phyloP scores from a whole-genome alignment of 257 asterid species.

The Scutellaria galericulata region DNA sequence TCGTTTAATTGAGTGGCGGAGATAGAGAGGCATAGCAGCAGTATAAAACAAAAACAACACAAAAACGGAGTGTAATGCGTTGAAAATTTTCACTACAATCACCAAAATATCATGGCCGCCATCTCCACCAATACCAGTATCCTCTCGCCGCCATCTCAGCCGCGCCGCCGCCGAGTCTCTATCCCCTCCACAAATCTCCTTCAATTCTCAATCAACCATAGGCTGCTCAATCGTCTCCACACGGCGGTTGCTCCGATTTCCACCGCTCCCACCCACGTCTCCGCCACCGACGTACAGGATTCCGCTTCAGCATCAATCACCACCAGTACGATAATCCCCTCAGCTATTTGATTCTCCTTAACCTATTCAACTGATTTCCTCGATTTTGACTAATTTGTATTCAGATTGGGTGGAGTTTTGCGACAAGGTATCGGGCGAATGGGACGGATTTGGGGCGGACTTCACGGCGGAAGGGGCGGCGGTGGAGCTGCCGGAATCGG shows the following conservation, averaged over 20 bases:
- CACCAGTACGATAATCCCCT: constrained; percentile 15
- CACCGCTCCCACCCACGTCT: constrained; percentile 15
- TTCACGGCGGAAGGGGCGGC: constrained; percentile 71
- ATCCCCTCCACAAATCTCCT: constrained; percentile 28
- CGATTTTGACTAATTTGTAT: neutral
- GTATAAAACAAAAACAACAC: no score
- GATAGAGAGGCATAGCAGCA: no score
- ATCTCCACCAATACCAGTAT: constrained; percentile 38
- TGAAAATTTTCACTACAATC: neutral
- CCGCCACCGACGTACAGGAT: constrained; percentile 31
- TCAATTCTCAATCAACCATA: constrained; percentile 17
- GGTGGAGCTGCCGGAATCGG: constrained; percentile 73
- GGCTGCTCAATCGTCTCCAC: neutral
- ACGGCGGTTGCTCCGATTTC: constrained; percentile 31
- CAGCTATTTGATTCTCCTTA: neutral
- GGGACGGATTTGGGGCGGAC: constrained; percentile 96
- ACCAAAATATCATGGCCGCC: constrained; percentile 38
- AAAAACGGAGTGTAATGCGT: no score
- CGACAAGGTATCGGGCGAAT: constrained; percentile 79
- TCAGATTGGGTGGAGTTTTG: constrained; percentile 68
- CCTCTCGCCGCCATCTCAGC: constrained; percentile 32
- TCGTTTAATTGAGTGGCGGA: no score
- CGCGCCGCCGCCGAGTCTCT: constrained; percentile 15
- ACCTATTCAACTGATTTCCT: neutral
- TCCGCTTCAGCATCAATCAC: constrained; percentile 34